Evolutionary conservation across 495 filamentous ascomycete genomes (phyloP), one percentile per base, ranked within the genome.

Genomic region (Thermothielavioides terrestris): DNA sequence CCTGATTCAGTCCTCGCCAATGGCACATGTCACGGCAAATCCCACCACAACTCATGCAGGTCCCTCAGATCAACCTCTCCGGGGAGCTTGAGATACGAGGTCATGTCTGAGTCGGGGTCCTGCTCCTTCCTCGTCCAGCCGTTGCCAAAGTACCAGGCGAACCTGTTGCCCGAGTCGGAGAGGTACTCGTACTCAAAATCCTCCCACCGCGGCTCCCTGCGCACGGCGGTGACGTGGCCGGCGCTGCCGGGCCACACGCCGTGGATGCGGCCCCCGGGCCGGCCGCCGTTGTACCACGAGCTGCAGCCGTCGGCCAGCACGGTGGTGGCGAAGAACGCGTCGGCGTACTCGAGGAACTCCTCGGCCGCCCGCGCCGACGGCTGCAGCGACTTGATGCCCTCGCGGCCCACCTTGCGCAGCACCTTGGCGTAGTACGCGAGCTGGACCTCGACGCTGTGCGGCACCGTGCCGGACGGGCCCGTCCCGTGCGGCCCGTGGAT

Each of bases 191-290:
- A 86, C 48, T 86, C 82, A 68, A 71, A 86, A 58, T 88, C 83
- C 64, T 88, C 83, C 81, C 82, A 86, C 12, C 84, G 67, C 1
- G 82, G 82, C 39, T 83, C 75, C 20, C 76, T 61, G 4, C 77
- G 67, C 22, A 81, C 68, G 18, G 74, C 72, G 10, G 78, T 79
- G 22, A 75, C 61, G 54, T 80, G 77, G 1, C 77, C 64, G 4
- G 79, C 77, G 61, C 75, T 80, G 0, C 81, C 83, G 0, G 84
- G 84, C 72, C 83, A 88, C 15, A 85, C 55, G 0, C 79, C 84
- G 49, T 79, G 77, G 20, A 86, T 76, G 20, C 76, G 59, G 2
- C 68, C 71, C 0, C 78, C 79, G 0, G 79, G 76, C 9, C 68
- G 58, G 0, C 80, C 81, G 42, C 81, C 59, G 34, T 86, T 85